Evolutionary conservation across 768 basidiomycete species (phyloP).

Genomic region (Rubroboletus satanas): DNA sequence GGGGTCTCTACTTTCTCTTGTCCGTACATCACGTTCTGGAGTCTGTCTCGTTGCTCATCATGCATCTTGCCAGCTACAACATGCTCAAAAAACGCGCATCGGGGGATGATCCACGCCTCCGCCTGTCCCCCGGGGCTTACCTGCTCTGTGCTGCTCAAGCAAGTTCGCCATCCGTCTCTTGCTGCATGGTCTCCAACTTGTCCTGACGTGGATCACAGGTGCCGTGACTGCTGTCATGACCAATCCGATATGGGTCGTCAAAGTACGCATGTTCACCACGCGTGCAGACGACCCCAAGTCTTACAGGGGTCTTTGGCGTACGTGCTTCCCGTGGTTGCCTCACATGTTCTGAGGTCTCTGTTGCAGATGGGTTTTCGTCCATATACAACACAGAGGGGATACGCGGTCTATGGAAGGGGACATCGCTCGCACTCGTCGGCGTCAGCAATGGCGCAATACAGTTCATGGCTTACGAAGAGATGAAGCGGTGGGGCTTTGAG

Average conservation of each 20-base stretch:
- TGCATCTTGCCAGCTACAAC: conserved; percentile 63
- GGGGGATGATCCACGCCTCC: conserved; percentile 58
- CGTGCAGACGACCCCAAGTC: conserved; percentile 58
- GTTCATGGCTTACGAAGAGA: conserved; percentile 94
- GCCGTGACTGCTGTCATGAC: conserved; percentile 91
- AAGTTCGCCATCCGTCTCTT: conserved; percentile 59
- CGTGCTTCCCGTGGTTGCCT: conserved; percentile 1
- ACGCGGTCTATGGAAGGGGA: conserved; percentile 81
- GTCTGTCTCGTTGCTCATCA: conserved; percentile 3
- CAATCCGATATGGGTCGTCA: conserved; percentile 97
- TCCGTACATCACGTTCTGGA: conserved; percentile 33
- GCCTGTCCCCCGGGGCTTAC: conserved; percentile 73
- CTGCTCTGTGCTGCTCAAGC: conserved; percentile 92
- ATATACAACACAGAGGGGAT: conserved; percentile 75
- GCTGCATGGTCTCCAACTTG: conserved; percentile 2
- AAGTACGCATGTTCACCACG: conserved; percentile 95
- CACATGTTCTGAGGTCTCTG: background rate
- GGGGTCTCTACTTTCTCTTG: conserved; percentile 99
- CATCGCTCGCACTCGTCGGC: conserved; percentile 82
- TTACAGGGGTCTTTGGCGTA: conserved; percentile 79
- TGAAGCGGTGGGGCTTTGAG: conserved; percentile 88
- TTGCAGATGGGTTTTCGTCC: conserved; percentile 63
- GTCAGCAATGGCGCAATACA: conserved; percentile 94
- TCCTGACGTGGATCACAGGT: conserved; percentile 47
- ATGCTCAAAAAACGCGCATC: conserved; percentile 83